Evolutionary conservation across 2,329 filamentous ascomycete genomes (phyloP).

Genomic region (Talaromyces sp.): DNA sequence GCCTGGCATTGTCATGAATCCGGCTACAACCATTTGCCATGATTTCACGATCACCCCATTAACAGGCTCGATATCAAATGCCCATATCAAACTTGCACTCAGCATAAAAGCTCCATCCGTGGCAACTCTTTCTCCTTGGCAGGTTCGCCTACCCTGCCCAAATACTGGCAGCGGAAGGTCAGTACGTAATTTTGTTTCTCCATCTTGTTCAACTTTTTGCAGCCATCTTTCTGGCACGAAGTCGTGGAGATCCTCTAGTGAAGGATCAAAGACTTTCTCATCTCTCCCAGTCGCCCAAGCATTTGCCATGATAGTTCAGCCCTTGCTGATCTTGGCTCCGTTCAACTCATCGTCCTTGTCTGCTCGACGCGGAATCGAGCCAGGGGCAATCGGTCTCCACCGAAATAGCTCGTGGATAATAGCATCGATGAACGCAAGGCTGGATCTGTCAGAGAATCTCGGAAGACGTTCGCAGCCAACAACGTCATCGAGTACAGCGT

Average conservation of each 20-base stretch:
- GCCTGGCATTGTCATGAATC: neutral
- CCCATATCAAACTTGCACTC: neutral
- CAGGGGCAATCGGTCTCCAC: neutral
- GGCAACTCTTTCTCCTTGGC: neutral
- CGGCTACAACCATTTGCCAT: neutral
- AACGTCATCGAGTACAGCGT: neutral
- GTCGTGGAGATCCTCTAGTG: neutral
- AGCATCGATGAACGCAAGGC: neutral
- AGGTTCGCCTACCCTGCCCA: neutral
- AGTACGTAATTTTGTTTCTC: neutral
- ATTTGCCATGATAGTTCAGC: neutral
- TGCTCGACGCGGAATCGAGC: neutral
- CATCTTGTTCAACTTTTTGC: neutral
- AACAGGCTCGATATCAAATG: neutral
- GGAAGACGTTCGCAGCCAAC: neutral
- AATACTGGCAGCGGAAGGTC: neutral
- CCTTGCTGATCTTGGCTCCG: neutral
- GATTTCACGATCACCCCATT: neutral
- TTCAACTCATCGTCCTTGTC: neutral
- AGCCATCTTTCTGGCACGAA: neutral
- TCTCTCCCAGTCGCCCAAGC: neutral
- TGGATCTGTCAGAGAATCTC: neutral
- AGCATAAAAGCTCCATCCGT: neutral
- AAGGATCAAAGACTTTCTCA: neutral
- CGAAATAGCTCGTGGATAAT: neutral